Base-by-base conservation (phyloP, 2,329 filamentous ascomycete genomes). In the Gaeumannomyces tritici region DNA sequence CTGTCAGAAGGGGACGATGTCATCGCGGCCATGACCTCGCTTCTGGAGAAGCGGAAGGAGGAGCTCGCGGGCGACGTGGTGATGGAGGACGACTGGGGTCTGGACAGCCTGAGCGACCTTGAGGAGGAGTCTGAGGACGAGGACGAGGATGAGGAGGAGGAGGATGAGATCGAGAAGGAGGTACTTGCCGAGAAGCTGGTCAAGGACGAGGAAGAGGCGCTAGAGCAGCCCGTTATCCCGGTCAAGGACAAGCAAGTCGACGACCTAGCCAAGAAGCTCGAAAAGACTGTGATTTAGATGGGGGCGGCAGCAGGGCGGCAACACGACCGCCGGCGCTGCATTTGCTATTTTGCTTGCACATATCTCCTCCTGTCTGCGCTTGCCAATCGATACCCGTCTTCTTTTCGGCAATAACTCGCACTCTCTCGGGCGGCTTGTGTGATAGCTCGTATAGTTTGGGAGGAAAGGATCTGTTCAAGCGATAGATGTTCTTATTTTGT, bases 51-150 rank as follows among this genome's bases (percentile, higher is more conserved):
- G 70, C 87, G 92, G 66, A 93, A 93, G 77, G 89, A 93, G 72
- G 86, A 89, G 67, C 70, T 85, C 4, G 88, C 81, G 31, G 88
- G 88, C 21, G 82, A 86, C 63, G 70, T 83, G 29, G 73, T 93
- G 51, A 82, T 89, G 56, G 92, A 96, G 73, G 89, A 92, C 65
- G 84, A 87, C 28, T 95, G 90, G 90, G 90, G 90, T 55, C 75
- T 97, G 28, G 93, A 96, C 72, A 89, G 89, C 70, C 83, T 96
- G 57, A 89, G 89, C 69, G 93, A 97, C 68, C 85, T 97, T 2
- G 90, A 93, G 68, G 90, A 91, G 63, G 87, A 90, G 12, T 83
- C 85, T 15, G 85, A 83, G 63, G 88, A 85, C 1, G 87, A 90
- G 6, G 86, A 88, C 28, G 87, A 88, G 3, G 88, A 87, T 15